Conservation (phyloP, 2,329 filamentous ascomycete species). For the Talaromyces sp. region DNA sequence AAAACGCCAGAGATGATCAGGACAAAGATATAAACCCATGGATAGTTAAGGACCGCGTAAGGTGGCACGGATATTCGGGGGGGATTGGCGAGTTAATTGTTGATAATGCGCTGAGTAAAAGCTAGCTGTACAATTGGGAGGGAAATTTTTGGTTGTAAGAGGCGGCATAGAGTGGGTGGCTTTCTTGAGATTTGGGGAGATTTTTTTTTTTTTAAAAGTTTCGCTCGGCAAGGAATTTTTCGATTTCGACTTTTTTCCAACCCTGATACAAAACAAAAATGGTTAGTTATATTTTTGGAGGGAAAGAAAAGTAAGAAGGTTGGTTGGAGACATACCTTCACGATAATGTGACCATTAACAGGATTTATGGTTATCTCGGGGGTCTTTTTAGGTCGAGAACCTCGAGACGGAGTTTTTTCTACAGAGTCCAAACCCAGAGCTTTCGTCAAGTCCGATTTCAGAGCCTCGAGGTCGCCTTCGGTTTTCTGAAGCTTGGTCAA, state of each 20-base stretch:
- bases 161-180: background rate
- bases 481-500: constrained; percentile 74
- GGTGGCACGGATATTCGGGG: background rate
- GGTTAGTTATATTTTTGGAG: background rate
- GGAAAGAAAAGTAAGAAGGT: background rate
- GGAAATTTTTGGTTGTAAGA: background rate
- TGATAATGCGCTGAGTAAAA: background rate
- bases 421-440: constrained; percentile 53
- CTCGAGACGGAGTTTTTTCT: constrained; percentile 21
- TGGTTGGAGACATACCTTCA: constrained; percentile 55
- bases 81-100: background rate
- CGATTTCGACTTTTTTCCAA: constrained; percentile 46
- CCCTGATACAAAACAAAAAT: constrained; percentile 32
- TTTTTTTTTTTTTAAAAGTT: constrained; percentile 34
- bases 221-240: constrained; percentile 44
- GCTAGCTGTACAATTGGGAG: background rate
- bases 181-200: background rate
- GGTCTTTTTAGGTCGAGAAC: constrained; percentile 26
- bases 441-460: constrained; percentile 61
- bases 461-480: constrained; percentile 62
- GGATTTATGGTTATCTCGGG: constrained; percentile 48
- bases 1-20: background rate
- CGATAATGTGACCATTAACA: constrained; percentile 67
- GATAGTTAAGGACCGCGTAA: background rate
- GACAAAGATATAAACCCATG: too few relatives aligned